These are phyloP conservation scores for Moricandia arvensis DNA, from an alignment of 345 rosid genomes.

Conservation along the genomic window DNA sequence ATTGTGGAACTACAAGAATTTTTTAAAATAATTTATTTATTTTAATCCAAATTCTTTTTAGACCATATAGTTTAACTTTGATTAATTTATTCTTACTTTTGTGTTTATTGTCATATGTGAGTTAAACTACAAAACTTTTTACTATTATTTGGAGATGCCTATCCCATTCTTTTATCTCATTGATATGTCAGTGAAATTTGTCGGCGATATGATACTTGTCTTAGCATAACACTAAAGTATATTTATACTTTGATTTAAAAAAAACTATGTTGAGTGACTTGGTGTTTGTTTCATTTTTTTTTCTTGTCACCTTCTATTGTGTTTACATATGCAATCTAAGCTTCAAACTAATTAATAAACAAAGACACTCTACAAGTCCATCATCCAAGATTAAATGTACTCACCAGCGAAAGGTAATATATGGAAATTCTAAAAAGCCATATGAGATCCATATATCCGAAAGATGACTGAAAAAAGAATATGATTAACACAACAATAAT, in stretches of 20 bases:
- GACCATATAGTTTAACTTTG: background rate
- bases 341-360: constrained; percentile 8
- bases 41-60: background rate
- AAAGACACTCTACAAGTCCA: constrained; percentile 13
- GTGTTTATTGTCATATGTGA: background rate
- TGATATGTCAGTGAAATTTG: background rate
- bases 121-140: background rate
- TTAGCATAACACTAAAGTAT: background rate
- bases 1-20: background rate
- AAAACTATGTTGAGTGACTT: no score
- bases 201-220: no score
- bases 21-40: background rate
- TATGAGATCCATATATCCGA: constrained; percentile 19
- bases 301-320: background rate
- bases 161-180: background rate
- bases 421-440: constrained; percentile 4
- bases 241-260: no score
- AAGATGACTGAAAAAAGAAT: constrained; percentile 26
- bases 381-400: constrained; percentile 10
- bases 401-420: background rate
- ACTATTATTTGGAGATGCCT: background rate
- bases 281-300: background rate
- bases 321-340: constrained; percentile 20
- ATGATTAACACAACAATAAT: constrained; percentile 47
- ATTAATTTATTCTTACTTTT: background rate